Evolutionary conservation across 306 rosid genomes (phyloP).

Genomic region (Trifolium fragiferum): DNA sequence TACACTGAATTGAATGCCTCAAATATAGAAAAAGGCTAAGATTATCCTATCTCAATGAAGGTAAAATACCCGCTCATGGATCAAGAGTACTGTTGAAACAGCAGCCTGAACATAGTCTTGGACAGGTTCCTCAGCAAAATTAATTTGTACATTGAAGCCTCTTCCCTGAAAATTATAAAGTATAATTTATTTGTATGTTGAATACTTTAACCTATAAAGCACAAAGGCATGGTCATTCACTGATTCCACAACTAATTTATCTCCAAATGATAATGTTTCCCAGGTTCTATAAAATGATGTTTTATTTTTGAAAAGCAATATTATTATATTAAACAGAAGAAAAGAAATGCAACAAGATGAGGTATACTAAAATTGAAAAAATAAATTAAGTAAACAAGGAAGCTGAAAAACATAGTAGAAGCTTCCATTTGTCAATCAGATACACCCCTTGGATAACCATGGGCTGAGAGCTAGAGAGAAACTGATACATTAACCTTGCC

Average conservation of each 20-base stretch:
- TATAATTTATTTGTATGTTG: constrained; percentile 47
- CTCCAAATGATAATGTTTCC: neutral
- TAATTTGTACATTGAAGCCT: constrained; percentile 85
- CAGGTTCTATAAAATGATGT: neutral
- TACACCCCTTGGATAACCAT: neutral
- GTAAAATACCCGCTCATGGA: constrained; percentile 75
- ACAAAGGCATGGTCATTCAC: constrained; percentile 2
- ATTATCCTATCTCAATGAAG: constrained; percentile 4
- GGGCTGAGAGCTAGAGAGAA: neutral
- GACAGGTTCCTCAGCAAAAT: constrained; percentile 83
- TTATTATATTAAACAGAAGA: neutral
- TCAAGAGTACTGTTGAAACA: constrained; percentile 77
- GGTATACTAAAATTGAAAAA: neutral
- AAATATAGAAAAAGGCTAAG: constrained; percentile 29
- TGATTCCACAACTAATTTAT: neutral
- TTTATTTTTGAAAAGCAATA: neutral
- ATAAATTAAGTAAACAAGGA: neutral
- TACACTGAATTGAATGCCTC: constrained; percentile 29
- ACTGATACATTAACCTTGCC: neutral
- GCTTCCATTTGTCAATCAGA: neutral
- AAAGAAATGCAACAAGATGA: neutral
- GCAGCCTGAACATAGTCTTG: constrained; percentile 78
- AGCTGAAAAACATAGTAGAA: neutral
- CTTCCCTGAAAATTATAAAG: constrained; percentile 73
- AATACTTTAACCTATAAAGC: constrained; percentile 30